These are phyloP conservation scores for Trichosporon inkin DNA, from an alignment of 1,284 basidiomycete genomes.

Conservation along the genomic window DNA sequence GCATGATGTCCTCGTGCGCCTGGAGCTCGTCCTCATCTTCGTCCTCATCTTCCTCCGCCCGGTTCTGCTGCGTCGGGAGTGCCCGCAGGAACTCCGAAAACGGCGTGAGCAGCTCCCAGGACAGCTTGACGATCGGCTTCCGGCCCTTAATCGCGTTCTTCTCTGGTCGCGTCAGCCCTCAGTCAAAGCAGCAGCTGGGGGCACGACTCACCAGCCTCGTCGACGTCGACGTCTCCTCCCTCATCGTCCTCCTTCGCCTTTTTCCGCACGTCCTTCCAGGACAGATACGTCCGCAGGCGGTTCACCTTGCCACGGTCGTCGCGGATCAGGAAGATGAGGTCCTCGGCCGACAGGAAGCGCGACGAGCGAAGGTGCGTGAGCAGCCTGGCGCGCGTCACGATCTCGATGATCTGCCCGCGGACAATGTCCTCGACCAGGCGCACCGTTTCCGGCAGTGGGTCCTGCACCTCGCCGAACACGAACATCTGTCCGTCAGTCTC, in stretches of 20 bases:
- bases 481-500: constrained; percentile 66
- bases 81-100: constrained; percentile 74
- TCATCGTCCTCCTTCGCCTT: constrained; percentile 77
- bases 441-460: constrained; percentile 80
- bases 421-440: constrained; percentile 94
- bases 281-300: constrained; percentile 85
- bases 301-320: constrained; percentile 94
- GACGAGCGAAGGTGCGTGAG: constrained; percentile 77
- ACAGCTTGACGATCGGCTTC: constrained; percentile 90
- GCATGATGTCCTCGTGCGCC: constrained; percentile 88
- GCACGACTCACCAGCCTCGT: constrained; percentile 30
- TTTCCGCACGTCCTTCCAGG: constrained; percentile 96
- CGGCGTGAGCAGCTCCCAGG: constrained; percentile 91
- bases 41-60: constrained; percentile 71
- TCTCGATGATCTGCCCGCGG: constrained; percentile 85
- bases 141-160: constrained; percentile 77
- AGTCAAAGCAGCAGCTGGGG: neutral
- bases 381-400: constrained; percentile 84
- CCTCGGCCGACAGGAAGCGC: constrained; percentile 82
- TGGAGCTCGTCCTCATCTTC: constrained; percentile 96
- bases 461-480: constrained; percentile 91
- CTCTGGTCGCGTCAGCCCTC: constrained; percentile 53
- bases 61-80: constrained; percentile 36
- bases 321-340: constrained; percentile 93
- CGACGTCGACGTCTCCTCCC: constrained; percentile 66